These are phyloP conservation scores for Annulohypoxylon nitens DNA, from an alignment of 495 filamentous ascomycete genomes.

Conservation along the genomic window DNA sequence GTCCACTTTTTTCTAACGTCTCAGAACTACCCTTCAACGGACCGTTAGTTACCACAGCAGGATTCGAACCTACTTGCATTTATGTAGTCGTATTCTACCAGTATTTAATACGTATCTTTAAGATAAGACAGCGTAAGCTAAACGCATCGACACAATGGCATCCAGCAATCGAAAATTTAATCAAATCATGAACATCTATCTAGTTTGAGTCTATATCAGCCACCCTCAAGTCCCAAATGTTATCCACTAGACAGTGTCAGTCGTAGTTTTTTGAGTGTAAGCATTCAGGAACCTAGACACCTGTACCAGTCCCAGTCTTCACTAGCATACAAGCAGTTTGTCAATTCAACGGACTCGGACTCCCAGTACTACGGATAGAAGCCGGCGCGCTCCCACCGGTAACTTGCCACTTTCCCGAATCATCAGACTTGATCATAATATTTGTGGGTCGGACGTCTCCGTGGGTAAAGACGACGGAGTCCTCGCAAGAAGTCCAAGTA, in stretches of 20 bases:
- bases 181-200: too few species aligned
- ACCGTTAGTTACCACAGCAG: too few species aligned
- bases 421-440: conserved; percentile 1
- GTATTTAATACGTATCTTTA: too few species aligned
- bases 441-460: conserved; percentile 5
- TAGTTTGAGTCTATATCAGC: too few species aligned
- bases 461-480: conserved; percentile 5
- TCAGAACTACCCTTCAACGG: too few species aligned
- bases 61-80: too few species aligned
- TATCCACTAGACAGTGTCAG: background rate
- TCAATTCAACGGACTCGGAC: background rate
- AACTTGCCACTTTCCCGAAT: conserved; percentile 7
- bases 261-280: conserved; percentile 1
- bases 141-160: too few species aligned
- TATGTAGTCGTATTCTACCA: too few species aligned
- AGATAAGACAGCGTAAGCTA: too few species aligned
- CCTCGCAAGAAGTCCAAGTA: conserved; percentile 6
- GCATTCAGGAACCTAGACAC: background rate
- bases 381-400: conserved; percentile 3
- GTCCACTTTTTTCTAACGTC: too few species aligned
- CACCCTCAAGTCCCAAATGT: too few species aligned
- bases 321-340: conserved; percentile 1
- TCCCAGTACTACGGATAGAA: conserved; percentile 3
- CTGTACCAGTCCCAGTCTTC: background rate
- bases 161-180: too few species aligned